Evolutionary conservation across 2,329 filamentous ascomycete species (phyloP), one percentile per base, ranked within the genome.

Genomic region (Colletotrichum shisoi): DNA sequence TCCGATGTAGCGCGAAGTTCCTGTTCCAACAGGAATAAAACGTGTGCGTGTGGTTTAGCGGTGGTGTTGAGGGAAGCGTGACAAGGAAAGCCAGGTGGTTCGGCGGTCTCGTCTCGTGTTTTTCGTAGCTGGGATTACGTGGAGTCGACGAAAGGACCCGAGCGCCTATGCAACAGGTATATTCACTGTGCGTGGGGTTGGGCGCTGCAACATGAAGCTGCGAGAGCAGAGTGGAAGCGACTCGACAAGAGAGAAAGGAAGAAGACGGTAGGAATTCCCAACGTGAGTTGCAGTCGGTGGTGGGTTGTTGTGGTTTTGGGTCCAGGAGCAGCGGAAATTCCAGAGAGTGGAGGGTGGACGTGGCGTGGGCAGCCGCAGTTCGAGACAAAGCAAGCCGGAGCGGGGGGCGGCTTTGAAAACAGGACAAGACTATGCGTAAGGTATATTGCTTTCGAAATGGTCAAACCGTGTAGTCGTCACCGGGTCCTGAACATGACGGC

Each of bases 281-380:
- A 34, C 61, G 54, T 49, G 42, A 51, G 49, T 58, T 59, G 21
- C 48, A 53, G 53, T 57, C 46, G 59, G 62, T 21, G 64, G 54
- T 59, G 61, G 64, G 53, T 68, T 68, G 57, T 67, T 65, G 39
- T 66, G 66, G 66, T 57, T n/a, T 67, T 61, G 56, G 57, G 57
- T 67, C 62, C 57, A 67, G 62, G 56, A 66, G 62, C 48, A 42
- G 57, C 54, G 58, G 63, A 63, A 68, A 69, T 69, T 69, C 63
- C 67, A 68, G 59, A 69, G 57, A 48, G 67, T 68, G 67, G 60
- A 59, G 46, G 54, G 61, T 49, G 54, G 53, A 42, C 48, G 67
- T 68, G 48, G 46, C 48, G 67, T 68, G 42, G 64, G 51, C 39
- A 57, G 67, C 64, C 59, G 60, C 46, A 65, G 15, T 45, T 64